Conservation (phyloP, 768 basidiomycete species). For the Mycena amicta region DNA sequence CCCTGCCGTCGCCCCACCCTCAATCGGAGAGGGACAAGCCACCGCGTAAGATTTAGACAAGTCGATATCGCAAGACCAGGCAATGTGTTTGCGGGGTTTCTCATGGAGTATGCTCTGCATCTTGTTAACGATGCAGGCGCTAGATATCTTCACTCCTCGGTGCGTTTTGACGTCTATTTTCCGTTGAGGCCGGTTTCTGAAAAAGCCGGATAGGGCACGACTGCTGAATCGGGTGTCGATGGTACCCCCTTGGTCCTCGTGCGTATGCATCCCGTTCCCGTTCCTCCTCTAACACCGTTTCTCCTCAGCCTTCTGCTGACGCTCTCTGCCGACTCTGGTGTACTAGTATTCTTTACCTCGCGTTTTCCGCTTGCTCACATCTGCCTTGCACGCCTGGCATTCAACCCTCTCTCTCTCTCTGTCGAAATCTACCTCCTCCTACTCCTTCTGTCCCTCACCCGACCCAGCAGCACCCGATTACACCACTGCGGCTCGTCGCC, state of each 20-base stretch:
- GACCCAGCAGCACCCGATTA: constrained; percentile 53
- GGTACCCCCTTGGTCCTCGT: constrained; percentile 63
- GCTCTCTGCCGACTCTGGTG: constrained; percentile 37
- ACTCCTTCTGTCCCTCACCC: constrained; percentile 66
- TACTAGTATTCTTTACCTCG: constrained; percentile 4
- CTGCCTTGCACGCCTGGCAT: constrained; percentile 2
- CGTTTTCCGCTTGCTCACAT: background rate
- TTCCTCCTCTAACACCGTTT: too few species aligned
- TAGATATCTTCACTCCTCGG: constrained; percentile 54
- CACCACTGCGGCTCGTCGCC: constrained; percentile 64
- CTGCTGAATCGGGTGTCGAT: constrained; percentile 64
- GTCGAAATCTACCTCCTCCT: constrained; percentile 58
- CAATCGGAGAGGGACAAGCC: too few species aligned
- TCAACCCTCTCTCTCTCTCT: constrained; percentile 54
- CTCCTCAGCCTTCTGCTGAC: constrained; percentile 61
- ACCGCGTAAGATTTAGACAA: too few species aligned
- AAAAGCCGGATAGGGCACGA: too few species aligned
- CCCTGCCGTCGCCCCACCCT: too few species aligned
- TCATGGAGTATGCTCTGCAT: too few species aligned
- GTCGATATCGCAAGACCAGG: too few species aligned
- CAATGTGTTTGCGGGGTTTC: too few species aligned
- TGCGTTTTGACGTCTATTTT: too few species aligned
- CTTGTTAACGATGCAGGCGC: too few species aligned
- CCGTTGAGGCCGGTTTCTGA: too few species aligned
- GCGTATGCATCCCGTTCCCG: constrained; percentile 66